Evolutionary conservation across 148 eudicot species (phyloP).

Genomic region (Chenopodium berlandieri): DNA sequence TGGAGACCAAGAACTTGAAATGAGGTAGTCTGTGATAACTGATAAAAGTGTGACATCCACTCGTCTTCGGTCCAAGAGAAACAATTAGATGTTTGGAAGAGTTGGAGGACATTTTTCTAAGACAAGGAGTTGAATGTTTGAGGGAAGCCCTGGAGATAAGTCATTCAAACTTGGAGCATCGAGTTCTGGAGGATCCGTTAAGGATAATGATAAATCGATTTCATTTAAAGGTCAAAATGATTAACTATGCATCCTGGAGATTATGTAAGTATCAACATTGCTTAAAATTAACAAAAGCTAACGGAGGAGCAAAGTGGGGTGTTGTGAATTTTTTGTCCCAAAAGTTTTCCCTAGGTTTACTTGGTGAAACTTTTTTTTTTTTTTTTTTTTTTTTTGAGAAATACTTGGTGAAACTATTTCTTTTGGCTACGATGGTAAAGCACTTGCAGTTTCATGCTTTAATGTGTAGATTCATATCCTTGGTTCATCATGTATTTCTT

Average conservation of each 20-base stretch:
- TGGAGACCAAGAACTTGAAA: not conserved
- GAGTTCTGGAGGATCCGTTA: not conserved
- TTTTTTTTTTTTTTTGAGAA: too few species aligned
- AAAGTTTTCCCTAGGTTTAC: not conserved
- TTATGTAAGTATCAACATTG: not conserved
- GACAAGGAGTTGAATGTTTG: not conserved
- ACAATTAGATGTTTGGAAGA: not conserved
- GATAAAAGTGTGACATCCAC: not conserved
- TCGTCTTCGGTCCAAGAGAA: not conserved
- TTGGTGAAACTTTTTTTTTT: too few species aligned
- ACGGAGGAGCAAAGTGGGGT: not conserved
- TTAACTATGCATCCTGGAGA: not conserved
- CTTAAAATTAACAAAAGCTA: not conserved
- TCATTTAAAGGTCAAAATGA: too few species aligned
- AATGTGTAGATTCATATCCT: not conserved
- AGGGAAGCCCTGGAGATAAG: not conserved
- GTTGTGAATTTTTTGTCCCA: not conserved
- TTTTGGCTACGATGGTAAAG: not conserved
- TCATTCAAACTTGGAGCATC: not conserved
- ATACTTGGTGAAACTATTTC: not conserved
- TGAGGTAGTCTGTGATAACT: not conserved
- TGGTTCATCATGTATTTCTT: not conserved
- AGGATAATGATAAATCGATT: too few species aligned
- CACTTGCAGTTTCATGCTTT: not conserved
- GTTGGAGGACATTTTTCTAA: not conserved